Conservation (phyloP, 208 protist species). For the Angomonas ambiguus region DNA sequence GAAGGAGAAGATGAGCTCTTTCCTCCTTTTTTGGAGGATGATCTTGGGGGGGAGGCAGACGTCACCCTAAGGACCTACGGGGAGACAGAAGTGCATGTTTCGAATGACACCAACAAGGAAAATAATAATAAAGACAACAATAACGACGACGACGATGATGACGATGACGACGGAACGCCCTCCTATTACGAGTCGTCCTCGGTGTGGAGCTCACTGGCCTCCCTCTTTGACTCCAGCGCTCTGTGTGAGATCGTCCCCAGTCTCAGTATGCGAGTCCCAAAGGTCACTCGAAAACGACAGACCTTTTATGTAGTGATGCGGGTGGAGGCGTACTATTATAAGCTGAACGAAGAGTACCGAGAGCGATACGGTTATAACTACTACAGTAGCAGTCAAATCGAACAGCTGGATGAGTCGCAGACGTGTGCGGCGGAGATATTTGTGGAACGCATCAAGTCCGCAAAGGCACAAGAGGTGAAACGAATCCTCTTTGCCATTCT, state of each 20-base stretch:
- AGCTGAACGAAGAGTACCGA: conserved; percentile 6
- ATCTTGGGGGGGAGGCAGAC: conserved; percentile 6
- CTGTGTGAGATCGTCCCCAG: conserved; percentile 58
- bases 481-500: conserved; percentile 46
- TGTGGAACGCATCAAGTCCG: conserved; percentile 22
- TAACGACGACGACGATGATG: background rate
- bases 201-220: conserved; percentile 51
- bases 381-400: background rate
- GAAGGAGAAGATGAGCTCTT: background rate
- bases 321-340: background rate
- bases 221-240: conserved; percentile 53
- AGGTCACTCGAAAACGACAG: conserved; percentile 9
- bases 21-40: background rate
- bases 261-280: conserved; percentile 40
- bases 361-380: conserved; percentile 1
- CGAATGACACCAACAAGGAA: background rate
- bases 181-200: conserved; percentile 13
- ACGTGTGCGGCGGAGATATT: conserved; percentile 40
- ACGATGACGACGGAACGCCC: background rate
- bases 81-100: background rate
- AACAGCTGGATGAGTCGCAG: conserved; percentile 3
- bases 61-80: background rate
- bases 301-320: conserved; percentile 48
- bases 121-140: background rate
- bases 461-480: conserved; percentile 9